These are phyloP conservation scores for Nitzschia sp. DNA, from an alignment of 108 stramenopile species.

Conservation along the genomic window DNA sequence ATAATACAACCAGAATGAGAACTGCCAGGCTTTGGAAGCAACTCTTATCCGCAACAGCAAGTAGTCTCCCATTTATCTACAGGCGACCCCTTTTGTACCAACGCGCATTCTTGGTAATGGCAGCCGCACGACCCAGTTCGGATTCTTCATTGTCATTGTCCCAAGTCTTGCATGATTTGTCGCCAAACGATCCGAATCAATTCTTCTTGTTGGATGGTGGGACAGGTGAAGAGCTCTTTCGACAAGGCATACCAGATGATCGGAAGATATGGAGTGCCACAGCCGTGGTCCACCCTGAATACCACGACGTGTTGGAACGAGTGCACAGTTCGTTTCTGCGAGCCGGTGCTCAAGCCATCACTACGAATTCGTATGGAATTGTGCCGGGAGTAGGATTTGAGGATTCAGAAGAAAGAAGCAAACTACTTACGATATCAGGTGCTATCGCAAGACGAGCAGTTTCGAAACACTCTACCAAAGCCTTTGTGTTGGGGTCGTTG, in stretches of 20 bases:
- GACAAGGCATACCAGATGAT: slow-evolving; percentile 78
- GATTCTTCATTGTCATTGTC: too few species aligned
- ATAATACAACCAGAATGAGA: too few species aligned
- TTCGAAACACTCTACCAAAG: background rate
- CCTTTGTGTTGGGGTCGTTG: slow-evolving; percentile 67
- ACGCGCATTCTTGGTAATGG: too few species aligned
- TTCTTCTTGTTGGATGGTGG: slow-evolving; percentile 77
- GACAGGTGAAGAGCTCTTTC: slow-evolving; percentile 85
- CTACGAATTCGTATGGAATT: slow-evolving; percentile 81
- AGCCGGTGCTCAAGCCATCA: slow-evolving; percentile 70
- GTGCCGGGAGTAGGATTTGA: slow-evolving; percentile 79
- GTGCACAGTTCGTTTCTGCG: slow-evolving; percentile 73
- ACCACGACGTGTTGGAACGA: slow-evolving; percentile 56
- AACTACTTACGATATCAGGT: slow-evolving; percentile 47
- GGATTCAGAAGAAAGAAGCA: slow-evolving; percentile 36
- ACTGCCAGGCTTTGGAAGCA: too few species aligned
- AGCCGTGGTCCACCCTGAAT: slow-evolving; percentile 56
- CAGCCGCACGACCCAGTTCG: too few species aligned
- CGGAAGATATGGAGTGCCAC: slow-evolving; percentile 81
- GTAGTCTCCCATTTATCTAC: too few species aligned
- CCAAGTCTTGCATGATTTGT: too few species aligned
- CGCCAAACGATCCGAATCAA: too few species aligned
- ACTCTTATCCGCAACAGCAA: too few species aligned
- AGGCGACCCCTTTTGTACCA: too few species aligned
- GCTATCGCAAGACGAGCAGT: slow-evolving; percentile 58